Evolutionary conservation across 371 early-diverging fungal species (phyloP), one percentile per base, ranked within the genome.

Genomic region (Syncephalastrum sp.): DNA sequence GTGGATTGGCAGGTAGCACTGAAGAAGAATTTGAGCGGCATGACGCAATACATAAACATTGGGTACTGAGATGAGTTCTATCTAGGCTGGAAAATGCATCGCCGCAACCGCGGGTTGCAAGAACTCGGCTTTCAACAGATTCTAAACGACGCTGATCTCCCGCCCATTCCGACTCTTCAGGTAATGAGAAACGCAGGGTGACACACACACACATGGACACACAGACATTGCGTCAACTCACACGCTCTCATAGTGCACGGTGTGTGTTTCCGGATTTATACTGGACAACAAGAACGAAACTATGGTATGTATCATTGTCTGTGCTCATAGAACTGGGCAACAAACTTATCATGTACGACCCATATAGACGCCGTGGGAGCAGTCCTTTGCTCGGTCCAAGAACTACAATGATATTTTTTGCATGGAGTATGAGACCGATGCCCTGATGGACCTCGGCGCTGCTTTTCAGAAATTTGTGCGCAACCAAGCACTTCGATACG

Each of bases 391-490:
- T 41, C 54, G 65, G 29, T 61, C 69, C 1, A 49, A 74, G 45
- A 60, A 60, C 6, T 64, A 70, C 19, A 71, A 62, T 21, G 88
- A 87, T 53, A 75, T 81, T 1, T 87, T 72, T 52, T 83, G 82
- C 52, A 63, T 87, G 57, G 70, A 74, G 21, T 96, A 93, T 81
- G 97, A 98, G 54, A 83, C 86, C 0, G 85, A 91, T 7, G 83
- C 79, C 3, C 69, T 97, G 54, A 72, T 84, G 27, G 80, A 85
- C 5, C 74, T 96, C 7, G 96, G 96, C 2, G 77, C 83, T 55
- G 90, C 95, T 1, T 83, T 96, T 56, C 78, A 79, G 43, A 71
- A 62, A 16, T 85, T 98, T 75, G 72, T 98, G 33, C 88, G 87
- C 1, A 85, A 87, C 17, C 91, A 94, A 56, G 91, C 93, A 8